Evolutionary conservation across 192 early-diverging fungal genomes (phyloP).

Genomic region (Linnemannia exigua): DNA sequence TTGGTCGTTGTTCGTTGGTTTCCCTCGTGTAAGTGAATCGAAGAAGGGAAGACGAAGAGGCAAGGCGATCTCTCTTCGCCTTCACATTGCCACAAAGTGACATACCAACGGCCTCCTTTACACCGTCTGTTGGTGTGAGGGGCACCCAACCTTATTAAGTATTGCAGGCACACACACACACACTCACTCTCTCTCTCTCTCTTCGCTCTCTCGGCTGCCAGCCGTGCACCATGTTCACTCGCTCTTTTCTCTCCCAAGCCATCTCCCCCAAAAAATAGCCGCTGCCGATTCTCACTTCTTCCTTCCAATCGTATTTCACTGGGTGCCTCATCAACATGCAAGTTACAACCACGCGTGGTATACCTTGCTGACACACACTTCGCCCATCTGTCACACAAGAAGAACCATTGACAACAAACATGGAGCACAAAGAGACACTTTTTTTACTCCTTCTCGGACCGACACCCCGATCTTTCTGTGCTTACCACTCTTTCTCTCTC

Average conservation of each 20-base stretch:
- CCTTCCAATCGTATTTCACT: background rate
- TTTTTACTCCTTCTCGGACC: background rate
- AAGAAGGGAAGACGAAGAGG: background rate
- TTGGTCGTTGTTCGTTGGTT: background rate
- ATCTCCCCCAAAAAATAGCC: background rate
- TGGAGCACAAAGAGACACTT: background rate
- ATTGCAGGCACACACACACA: too few relatives aligned
- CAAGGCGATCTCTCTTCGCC: background rate
- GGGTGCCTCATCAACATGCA: background rate
- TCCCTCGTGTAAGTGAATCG: background rate
- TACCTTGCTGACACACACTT: background rate
- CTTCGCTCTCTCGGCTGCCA: background rate
- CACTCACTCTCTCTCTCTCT: too few relatives aligned
- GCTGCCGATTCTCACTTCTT: background rate
- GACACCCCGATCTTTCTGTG: background rate
- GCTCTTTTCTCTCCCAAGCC: background rate
- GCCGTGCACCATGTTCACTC: constrained; percentile 1
- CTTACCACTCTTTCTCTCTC: background rate
- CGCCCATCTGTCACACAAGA: background rate
- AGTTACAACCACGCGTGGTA: background rate
- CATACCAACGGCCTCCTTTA: background rate
- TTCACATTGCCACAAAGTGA: background rate
- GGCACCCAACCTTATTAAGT: background rate
- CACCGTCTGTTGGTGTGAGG: too few relatives aligned
- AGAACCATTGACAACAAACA: background rate